Conservation (phyloP, 306 rosid genomes). For the peach (Prunus persica) region Prunus_persica_NCBIv2 NC_034009.1:29456001-29456500, state of each 20-base stretch:
- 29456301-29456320: constrained; percentile 15
- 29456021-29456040: constrained; percentile 1
- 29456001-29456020: neutral
- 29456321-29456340: constrained; percentile 1
- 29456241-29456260: constrained; percentile 23
- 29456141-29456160: too few species aligned
- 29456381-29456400: neutral
- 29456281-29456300: constrained; percentile 14
- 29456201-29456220: constrained; percentile 1
- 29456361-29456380: neutral
- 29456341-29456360: constrained; percentile 4
- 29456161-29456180: neutral
- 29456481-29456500: too few species aligned
- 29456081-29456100: neutral
- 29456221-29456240: constrained; percentile 44
- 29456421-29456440: too few species aligned
- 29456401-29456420: too few species aligned
- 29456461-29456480: too few species aligned
- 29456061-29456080: neutral
- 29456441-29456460: too few species aligned
- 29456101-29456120: neutral
- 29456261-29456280: constrained; percentile 16
- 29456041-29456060: neutral
- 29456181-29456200: constrained; percentile 39
- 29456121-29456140: too few species aligned